Percentiles rank a stretch among this genome's conserved stretches.
phyloP scores from a whole-genome alignment of 495 filamentous ascomycete genomes.

The Letharia columbiana region DNA sequence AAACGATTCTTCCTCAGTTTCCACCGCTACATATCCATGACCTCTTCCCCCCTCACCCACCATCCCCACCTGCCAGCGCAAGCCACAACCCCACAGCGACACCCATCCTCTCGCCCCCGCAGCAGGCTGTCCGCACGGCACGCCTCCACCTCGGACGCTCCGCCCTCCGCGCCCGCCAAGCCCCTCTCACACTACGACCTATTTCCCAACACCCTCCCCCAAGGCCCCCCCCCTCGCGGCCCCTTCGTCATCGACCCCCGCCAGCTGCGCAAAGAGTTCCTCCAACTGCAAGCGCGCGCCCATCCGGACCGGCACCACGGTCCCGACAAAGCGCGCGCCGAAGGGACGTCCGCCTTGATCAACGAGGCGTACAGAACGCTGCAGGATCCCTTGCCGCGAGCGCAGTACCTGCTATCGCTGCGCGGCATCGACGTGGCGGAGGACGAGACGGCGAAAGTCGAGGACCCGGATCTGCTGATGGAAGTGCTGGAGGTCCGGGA shows the following conservation, averaged over 20 bases:
- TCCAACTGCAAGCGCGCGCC: conserved; percentile 65
- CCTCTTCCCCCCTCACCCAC: conserved; percentile 3
- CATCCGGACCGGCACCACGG: conserved; percentile 75
- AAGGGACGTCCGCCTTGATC: conserved; percentile 65
- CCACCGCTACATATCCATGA: conserved; percentile 15
- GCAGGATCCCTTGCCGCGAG: conserved; percentile 60
- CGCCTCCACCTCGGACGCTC: conserved; percentile 5
- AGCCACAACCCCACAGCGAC: neutral
- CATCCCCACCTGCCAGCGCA: neutral
- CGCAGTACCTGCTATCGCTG: conserved; percentile 65
- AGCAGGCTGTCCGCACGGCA: neutral
- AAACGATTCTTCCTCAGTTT: conserved; percentile 15
- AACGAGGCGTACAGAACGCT: conserved; percentile 88
- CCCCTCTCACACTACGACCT: conserved; percentile 64
- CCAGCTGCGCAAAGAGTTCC: conserved; percentile 71
- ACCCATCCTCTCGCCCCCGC: neutral
- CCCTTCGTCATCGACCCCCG: conserved; percentile 62
- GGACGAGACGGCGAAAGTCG: conserved; percentile 44
- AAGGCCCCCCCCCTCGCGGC: conserved; percentile 67
- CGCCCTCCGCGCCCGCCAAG: neutral
- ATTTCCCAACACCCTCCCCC: conserved; percentile 75
- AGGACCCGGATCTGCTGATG: conserved; percentile 67
- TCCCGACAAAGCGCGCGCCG: conserved; percentile 51
- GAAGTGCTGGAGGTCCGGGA: conserved; percentile 83
- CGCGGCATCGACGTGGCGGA: conserved; percentile 68